Percentiles rank a stretch among this genome's conserved stretches.
Conservation (phyloP, 2,329 filamentous ascomycete species). For the Dryadomyces sulphureus region DNA sequence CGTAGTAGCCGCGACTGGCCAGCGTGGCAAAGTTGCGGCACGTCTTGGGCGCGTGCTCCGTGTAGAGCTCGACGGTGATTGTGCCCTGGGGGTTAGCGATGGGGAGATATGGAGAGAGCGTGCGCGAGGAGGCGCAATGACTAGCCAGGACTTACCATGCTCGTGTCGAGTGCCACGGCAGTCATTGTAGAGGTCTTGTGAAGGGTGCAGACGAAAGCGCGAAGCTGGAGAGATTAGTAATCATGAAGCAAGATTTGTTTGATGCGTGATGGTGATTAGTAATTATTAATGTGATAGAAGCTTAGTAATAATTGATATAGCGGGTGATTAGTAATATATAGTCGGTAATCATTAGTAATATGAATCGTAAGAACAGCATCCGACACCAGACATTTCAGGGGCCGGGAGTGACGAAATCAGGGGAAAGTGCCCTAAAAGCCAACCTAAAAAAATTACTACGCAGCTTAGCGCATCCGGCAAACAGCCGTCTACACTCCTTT, state of each 20-base stretch:
- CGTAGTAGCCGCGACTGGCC: slow-evolving; percentile 73
- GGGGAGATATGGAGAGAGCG: background rate
- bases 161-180: slow-evolving; percentile 68
- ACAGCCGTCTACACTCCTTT: background rate
- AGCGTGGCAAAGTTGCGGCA: slow-evolving; percentile 81
- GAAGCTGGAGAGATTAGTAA: no score
- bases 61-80: slow-evolving; percentile 83
- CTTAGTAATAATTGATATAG: no score
- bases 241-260: no score
- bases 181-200: slow-evolving; percentile 68
- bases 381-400: no score
- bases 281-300: no score
- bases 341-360: no score
- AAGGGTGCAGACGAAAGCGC: background rate
- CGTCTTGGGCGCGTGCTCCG: slow-evolving; percentile 71
- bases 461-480: background rate
- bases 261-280: no score
- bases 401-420: no score
- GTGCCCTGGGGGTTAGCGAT: slow-evolving; percentile 55
- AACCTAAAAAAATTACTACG: background rate
- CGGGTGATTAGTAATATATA: no score
- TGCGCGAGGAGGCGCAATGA: background rate
- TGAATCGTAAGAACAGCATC: no score
- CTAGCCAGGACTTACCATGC: slow-evolving; percentile 62
- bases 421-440: no score